Conservation (phyloP, 225 moss, liverwort and hornwort genomes). For the Climacium dendroides region DNA sequence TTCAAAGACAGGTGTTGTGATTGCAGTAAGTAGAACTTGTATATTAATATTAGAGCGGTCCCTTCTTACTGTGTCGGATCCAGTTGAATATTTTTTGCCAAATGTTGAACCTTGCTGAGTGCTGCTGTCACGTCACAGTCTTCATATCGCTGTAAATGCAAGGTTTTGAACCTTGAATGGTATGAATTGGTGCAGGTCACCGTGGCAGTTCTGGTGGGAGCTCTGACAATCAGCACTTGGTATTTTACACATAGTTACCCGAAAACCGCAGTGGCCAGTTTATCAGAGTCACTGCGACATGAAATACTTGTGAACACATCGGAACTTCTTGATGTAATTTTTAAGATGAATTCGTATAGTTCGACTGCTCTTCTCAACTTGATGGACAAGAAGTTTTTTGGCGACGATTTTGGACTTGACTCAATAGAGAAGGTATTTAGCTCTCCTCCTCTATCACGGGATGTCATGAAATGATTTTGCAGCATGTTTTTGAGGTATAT, state of each 20-base stretch:
- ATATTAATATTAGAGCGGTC: neutral
- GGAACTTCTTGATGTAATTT: slow-evolving; percentile 48
- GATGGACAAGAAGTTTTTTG: slow-evolving; percentile 67
- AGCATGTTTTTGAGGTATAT: neutral
- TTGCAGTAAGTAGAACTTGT: slow-evolving; percentile 6
- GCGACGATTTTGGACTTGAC: slow-evolving; percentile 31
- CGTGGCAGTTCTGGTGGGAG: slow-evolving; percentile 55
- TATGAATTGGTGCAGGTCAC: slow-evolving; percentile 29
- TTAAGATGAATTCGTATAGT: slow-evolving; percentile 57
- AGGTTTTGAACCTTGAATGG: neutral
- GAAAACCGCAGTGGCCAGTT: slow-evolving; percentile 49
- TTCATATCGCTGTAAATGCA: neutral
- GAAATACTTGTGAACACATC: slow-evolving; percentile 63
- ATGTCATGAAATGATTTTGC: neutral
- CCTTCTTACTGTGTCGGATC: neutral
- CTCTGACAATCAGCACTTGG: slow-evolving; percentile 56
- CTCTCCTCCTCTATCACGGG: neutral
- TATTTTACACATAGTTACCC: slow-evolving; percentile 67
- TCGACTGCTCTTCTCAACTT: slow-evolving; percentile 50
- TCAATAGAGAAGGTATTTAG: slow-evolving; percentile 25
- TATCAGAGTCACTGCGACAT: slow-evolving; percentile 44
- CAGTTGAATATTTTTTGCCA: neutral
- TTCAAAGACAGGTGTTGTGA: neutral
- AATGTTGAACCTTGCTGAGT: neutral
- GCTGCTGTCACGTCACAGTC: neutral